Base-by-base conservation (phyloP, 495 filamentous ascomycete species). In the Penicillium cinerascens region DNA sequence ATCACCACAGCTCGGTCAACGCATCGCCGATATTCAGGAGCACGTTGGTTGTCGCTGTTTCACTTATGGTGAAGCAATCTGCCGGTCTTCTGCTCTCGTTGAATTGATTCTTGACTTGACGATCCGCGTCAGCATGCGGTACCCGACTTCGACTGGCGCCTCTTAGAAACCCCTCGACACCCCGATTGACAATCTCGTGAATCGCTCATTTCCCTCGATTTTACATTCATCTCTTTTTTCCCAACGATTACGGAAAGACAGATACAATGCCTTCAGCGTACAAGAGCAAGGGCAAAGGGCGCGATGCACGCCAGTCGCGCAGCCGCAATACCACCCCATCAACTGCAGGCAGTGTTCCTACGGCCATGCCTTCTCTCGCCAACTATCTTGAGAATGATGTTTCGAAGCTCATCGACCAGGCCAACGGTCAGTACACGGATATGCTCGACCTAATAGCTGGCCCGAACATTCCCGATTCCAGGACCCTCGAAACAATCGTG, bases 311-410 rank as follows among this genome's bases (percentile, higher is more conserved):
- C 50, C 85, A 82, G 53, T 88, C 88, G 60, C 84, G 86, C 49
- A 92, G 88, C 63, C 86, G 90, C 59, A 92, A 93, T 69, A 91
- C 89, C 10, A 95, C 90, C 3, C 90, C 90, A 54, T 87, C 87
- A 36, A 70, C 63, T 17, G 66, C 75, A 54, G 81, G 76, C 56
- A 74, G 77, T 37, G 74, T 69, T 8, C 67, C 77, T 52, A 73
- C 69, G 26, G 69, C 80, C 47, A 73, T 75, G 11, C 76, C 80
- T 20, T 67, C 79, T 46, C 77, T 84, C 20, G 72, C 77, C 26
- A 78, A 66, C 51, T 79, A 79, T 51, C 65, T 83, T 55, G 81
- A 86, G 44, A 86, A 84, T 52, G 80, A 85, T 54, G 78, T 82
- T 22, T 78, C 86, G 27, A 85, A 86, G 44, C 75, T 89, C 16